Base-by-base conservation (phyloP, 2,329 filamentous ascomycete genomes). In the Emergomyces pasteurianus region DNA sequence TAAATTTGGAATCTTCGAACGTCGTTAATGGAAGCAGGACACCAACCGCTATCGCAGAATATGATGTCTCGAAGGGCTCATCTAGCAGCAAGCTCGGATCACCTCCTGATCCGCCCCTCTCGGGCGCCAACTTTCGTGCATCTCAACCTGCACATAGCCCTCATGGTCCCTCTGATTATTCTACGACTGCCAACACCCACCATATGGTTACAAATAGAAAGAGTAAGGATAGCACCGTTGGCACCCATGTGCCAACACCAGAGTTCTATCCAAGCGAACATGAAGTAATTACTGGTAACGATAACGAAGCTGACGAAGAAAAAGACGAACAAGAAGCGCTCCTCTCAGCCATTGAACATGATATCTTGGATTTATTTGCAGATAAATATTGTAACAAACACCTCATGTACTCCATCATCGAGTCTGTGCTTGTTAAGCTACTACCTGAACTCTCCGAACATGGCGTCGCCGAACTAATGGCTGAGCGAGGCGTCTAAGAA, bases 331-430 rank as follows among this genome's bases (percentile, higher is more conserved):
- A 82, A 58, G 75, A 77, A 63, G 76, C 75, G 56, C 78, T 85
- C 61, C 74, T 84, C 52, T 73, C 77, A 63, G 81, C 86, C 66
- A 81, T 90, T 64, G 83, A 86, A 69, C 76, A 80, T 59, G 77
- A 78, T 28, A 78, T 91, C 53, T 79, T 97, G 54, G 84, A 88
- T 67, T 79, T 92, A 43, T 86, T 96, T 66, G 83, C 83, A 18
- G 91, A 96, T 74, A 79, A 82, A 58, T 96, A 96, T 75, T 87
- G 91, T 75, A 99, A 99, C 76, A 95, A 92, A 77, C 91, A 96
- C 75, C 78, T 97, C 38, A 78, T 96, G 67, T 96, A 95, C 70
- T 81, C 84, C 52, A 79, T 94, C 55, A 76, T 97, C 40, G 94
- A 99, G 75, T 75, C 92, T 61, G 72, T 96, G 1, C 78, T 96